A percentile compares a stretch with the other conserved stretches of the same genome.
Conservation (phyloP, 2,329 filamentous ascomycete genomes). For the Fusarium virguliforme region DNA sequence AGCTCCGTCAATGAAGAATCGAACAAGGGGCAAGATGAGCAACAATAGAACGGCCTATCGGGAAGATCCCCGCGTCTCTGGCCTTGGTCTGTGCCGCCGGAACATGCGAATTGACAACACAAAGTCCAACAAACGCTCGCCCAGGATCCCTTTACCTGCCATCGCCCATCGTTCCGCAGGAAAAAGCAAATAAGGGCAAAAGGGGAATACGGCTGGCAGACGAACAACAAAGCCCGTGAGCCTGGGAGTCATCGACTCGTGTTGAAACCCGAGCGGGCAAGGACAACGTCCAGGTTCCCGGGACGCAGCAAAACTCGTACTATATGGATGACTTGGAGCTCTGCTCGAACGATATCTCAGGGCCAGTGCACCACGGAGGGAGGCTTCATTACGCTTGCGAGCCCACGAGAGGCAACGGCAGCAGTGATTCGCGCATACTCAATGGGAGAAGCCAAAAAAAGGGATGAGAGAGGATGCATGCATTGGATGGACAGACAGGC, state of each 20-base stretch:
- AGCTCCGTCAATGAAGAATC: constrained; percentile 24
- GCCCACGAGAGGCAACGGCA: constrained; percentile 34
- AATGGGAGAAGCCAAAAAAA: constrained; percentile 28
- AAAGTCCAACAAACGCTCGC: constrained; percentile 20
- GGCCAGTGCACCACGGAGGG: constrained; percentile 43
- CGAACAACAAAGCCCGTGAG: constrained; percentile 35
- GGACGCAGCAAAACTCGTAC: constrained; percentile 36
- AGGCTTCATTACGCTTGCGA: constrained; percentile 42
- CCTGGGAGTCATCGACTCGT: constrained; percentile 28
- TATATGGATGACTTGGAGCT: constrained; percentile 28
- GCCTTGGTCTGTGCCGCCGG: constrained; percentile 32
- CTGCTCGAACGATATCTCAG: constrained; percentile 45
- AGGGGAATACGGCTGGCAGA: constrained; percentile 23
- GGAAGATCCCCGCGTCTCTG: constrained; percentile 41
- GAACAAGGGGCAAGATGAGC: constrained; percentile 33
- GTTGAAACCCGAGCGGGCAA: constrained; percentile 27
- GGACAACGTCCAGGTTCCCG: constrained; percentile 38
- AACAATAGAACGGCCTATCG: constrained; percentile 42
- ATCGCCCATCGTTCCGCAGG: constrained; percentile 31
- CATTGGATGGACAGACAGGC: constrained; percentile 18
- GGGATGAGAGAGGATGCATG: constrained; percentile 21
- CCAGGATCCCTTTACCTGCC: constrained; percentile 30
- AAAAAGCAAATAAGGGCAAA: constrained; percentile 28
- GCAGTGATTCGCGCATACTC: constrained; percentile 31
- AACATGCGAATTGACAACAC: constrained; percentile 35